A percentile compares a stretch with the other conserved stretches of the same genome.
These are phyloP conservation scores for Platanthera zijinensis DNA, from an alignment of 106 monocot genomes.

Conservation along the genomic window DNA sequence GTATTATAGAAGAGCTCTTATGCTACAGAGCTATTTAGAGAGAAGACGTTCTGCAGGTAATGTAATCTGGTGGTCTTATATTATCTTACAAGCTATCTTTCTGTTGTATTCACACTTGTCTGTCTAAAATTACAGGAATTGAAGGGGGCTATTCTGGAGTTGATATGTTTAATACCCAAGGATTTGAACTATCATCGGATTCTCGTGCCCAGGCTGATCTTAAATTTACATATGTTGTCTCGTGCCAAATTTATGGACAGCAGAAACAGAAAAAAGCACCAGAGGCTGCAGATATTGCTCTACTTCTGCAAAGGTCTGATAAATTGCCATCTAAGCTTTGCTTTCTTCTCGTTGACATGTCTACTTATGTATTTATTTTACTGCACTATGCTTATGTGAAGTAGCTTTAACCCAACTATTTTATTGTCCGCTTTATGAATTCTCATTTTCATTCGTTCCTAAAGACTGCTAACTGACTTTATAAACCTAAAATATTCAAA, in stretches of 20 bases:
- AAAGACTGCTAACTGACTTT: too few relatives aligned
- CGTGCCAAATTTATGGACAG: slow-evolving; percentile 97
- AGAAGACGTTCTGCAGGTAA: slow-evolving; percentile 63
- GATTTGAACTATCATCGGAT: slow-evolving; percentile 68
- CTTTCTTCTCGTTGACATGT: neutral
- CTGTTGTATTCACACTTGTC: neutral
- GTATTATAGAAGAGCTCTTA: slow-evolving; percentile 92
- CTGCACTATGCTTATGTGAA: neutral
- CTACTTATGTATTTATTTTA: neutral
- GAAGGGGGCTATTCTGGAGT: slow-evolving; percentile 59
- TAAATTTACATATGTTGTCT: slow-evolving; percentile 93
- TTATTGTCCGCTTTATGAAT: too few relatives aligned
- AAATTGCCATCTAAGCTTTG: neutral
- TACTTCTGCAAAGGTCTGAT: slow-evolving; percentile 78
- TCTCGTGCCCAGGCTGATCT: slow-evolving; percentile 94
- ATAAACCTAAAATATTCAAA: too few relatives aligned
- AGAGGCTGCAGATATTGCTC: slow-evolving; percentile 94
- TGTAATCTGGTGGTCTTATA: neutral
- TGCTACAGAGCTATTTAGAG: slow-evolving; percentile 87
- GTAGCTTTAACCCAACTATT: too few relatives aligned
- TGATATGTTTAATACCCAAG: slow-evolving; percentile 61
- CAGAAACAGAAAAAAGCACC: slow-evolving; percentile 78
- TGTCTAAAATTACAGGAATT: slow-evolving; percentile 32
- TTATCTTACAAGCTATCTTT: neutral
- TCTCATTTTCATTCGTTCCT: too few relatives aligned